phyloP scores from a whole-genome alignment of 148 eudicot species.

The Arctostaphylos glauca region DNA sequence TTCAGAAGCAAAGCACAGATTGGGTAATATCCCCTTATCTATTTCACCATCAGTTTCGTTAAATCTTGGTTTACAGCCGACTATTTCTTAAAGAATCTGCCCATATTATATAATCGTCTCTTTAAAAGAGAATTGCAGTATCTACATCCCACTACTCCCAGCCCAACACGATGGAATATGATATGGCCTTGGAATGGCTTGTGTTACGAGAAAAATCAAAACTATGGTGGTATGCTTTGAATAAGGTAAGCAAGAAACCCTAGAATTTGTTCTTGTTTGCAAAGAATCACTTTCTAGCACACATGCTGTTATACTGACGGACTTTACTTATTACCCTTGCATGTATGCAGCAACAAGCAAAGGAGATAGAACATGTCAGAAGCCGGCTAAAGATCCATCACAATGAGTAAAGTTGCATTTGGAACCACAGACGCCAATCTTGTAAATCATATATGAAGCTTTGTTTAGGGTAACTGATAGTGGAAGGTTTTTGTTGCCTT shows the following conservation, averaged over 20 bases:
- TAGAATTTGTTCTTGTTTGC: not conserved
- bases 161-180: slow-evolving; percentile 50
- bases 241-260: slow-evolving; percentile 36
- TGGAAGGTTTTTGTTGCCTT: not conserved
- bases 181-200: slow-evolving; percentile 62
- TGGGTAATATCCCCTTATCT: slow-evolving; percentile 21
- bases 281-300: not conserved
- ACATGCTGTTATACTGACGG: no score
- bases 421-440: not conserved
- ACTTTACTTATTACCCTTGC: not conserved
- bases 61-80: not conserved
- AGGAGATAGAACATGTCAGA: slow-evolving; percentile 16
- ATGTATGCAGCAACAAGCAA: slow-evolving; percentile 14
- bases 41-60: not conserved
- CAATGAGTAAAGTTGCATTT: not conserved
- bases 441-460: not conserved
- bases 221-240: slow-evolving; percentile 38
- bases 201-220: slow-evolving; percentile 40
- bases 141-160: slow-evolving; percentile 73
- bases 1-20: slow-evolving; percentile 25
- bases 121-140: slow-evolving; percentile 36
- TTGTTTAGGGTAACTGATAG: not conserved
- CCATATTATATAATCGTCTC: not conserved
- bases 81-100: slow-evolving; percentile 4
- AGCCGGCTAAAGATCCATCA: slow-evolving; percentile 13